Conservation (phyloP, 106 monocot genomes). For the Acanthochlamys bracteata region DNA sequence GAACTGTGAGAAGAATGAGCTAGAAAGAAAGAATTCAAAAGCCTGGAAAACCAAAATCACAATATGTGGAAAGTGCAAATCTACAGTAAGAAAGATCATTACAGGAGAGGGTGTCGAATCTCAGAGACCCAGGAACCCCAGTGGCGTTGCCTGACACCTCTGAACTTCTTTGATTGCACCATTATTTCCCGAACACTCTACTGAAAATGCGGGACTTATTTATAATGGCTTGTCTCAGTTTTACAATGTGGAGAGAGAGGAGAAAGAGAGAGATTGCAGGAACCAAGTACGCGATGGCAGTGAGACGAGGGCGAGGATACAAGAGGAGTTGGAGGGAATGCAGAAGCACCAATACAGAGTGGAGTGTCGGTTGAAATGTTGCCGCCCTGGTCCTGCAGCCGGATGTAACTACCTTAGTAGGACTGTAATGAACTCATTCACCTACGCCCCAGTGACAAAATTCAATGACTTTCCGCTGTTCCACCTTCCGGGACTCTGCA, state of each 20-base stretch:
- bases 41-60: background rate
- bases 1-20: background rate
- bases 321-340: slow-evolving; percentile 8
- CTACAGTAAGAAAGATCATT: slow-evolving; percentile 7
- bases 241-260: slow-evolving; percentile 11
- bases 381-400: slow-evolving; percentile 2
- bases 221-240: background rate
- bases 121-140: slow-evolving; percentile 99
- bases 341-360: slow-evolving; percentile 1
- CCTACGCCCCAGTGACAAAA: slow-evolving; percentile 17
- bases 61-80: background rate
- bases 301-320: background rate
- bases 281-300: slow-evolving; percentile 6
- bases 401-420: slow-evolving; percentile 25
- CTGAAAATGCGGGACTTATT: background rate
- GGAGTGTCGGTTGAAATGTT: slow-evolving; percentile 28
- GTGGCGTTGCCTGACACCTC: slow-evolving; percentile 96
- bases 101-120: slow-evolving; percentile 96
- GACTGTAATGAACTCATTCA: slow-evolving; percentile 34
- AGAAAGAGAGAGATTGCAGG: slow-evolving; percentile 6
- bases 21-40: background rate
- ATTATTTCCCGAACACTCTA: slow-evolving; percentile 19
- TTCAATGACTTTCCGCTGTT: slow-evolving; percentile 28
- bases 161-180: slow-evolving; percentile 94
- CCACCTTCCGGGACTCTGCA: background rate